Conservation (phyloP, 148 eudicot species). For the Bassia scoparia region DNA sequence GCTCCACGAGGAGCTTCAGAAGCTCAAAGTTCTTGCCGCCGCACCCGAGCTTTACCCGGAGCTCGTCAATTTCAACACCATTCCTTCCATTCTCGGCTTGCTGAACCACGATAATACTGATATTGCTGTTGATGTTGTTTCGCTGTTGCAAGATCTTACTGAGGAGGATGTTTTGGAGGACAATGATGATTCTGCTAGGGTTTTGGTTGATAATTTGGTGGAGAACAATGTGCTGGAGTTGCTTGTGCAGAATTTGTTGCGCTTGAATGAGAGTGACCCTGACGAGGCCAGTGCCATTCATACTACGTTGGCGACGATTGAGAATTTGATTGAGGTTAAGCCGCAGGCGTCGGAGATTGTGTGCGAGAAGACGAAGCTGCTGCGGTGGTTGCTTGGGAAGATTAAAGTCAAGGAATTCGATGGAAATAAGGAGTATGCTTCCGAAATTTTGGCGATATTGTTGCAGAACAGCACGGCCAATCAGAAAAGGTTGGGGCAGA, state of each 20-base stretch:
- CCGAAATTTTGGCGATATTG: constrained; percentile 92
- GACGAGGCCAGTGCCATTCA: constrained; percentile 71
- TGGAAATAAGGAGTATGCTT: constrained; percentile 90
- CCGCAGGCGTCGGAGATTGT: constrained; percentile 82
- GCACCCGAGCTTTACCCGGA: constrained; percentile 86
- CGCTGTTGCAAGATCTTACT: constrained; percentile 68
- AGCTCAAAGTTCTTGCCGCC: constrained; percentile 77
- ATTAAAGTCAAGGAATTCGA: constrained; percentile 90
- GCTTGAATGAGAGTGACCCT: constrained; percentile 60
- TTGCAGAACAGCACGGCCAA: constrained; percentile 78
- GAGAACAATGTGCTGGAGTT: constrained; percentile 82
- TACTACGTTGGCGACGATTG: constrained; percentile 56
- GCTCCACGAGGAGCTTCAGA: constrained; percentile 80
- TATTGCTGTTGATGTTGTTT: constrained; percentile 69
- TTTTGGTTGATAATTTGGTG: constrained; percentile 64
- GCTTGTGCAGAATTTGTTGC: constrained; percentile 62
- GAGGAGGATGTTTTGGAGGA: constrained; percentile 86
- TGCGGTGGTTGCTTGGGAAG: constrained; percentile 83
- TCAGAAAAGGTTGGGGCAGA: constrained; percentile 86
- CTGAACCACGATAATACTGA: constrained; percentile 79
- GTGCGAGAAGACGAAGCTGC: constrained; percentile 79
- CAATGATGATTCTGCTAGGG: constrained; percentile 69
- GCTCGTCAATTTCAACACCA: constrained; percentile 48
- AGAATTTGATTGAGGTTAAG: constrained; percentile 89
- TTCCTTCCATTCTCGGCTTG: constrained; percentile 60